Evolutionary conservation across 768 basidiomycete species (phyloP).

Genomic region (Lactifluus subvellereus): DNA sequence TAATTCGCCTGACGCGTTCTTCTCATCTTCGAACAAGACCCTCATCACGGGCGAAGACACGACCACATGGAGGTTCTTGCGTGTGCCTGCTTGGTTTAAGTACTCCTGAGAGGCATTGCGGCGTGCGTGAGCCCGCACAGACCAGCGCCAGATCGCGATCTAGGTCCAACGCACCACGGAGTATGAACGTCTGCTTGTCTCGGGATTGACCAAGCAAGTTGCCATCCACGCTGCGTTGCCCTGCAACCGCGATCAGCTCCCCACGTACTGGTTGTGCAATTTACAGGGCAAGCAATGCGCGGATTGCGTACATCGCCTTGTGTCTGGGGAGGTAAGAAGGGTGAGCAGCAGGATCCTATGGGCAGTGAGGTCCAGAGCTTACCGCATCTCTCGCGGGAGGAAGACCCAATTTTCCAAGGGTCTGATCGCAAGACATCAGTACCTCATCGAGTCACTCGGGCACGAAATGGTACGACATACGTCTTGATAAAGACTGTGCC

Average conservation of each 20-base stretch:
- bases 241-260: background rate
- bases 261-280: background rate
- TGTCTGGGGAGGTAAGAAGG: background rate
- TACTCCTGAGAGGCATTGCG: slow-evolving; percentile 5
- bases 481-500: slow-evolving; percentile 16
- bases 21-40: slow-evolving; percentile 5
- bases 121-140: background rate
- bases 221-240: slow-evolving; percentile 17
- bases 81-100: slow-evolving; percentile 5
- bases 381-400: slow-evolving; percentile 7
- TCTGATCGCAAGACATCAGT: slow-evolving; percentile 2
- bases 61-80: slow-evolving; percentile 17
- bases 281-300: background rate
- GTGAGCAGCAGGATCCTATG: background rate
- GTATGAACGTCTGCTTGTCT: background rate
- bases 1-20: slow-evolving; percentile 6
- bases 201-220: slow-evolving; percentile 13
- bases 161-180: slow-evolving; percentile 6
- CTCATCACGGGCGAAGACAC: slow-evolving; percentile 21
- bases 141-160: background rate
- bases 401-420: slow-evolving; percentile 13
- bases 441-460: too few species aligned
- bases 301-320: slow-evolving; percentile 3
- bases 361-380: background rate
- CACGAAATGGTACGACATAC: background rate